A percentile compares a stretch with the other conserved stretches of the same genome.
Conservation (phyloP, 352 stramenopile species). For the Plasmopara muralis region DNA sequence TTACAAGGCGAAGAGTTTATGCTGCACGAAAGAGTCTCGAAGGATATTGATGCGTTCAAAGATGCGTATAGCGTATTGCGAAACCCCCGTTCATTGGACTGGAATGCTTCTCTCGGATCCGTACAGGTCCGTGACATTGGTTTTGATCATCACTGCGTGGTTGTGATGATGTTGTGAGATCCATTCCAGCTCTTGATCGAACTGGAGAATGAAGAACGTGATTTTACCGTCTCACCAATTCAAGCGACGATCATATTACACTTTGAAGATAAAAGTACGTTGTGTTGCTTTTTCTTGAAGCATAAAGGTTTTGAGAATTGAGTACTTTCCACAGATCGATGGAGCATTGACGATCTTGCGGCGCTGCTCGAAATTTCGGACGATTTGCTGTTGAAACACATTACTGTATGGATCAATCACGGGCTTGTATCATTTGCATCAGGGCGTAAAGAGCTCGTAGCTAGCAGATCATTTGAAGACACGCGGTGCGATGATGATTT, state of each 20-base stretch:
- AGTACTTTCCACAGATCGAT: constrained; percentile 29
- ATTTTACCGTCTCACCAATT: constrained; percentile 88
- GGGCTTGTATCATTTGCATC: constrained; percentile 44
- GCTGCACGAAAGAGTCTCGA: constrained; percentile 79
- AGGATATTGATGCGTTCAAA: constrained; percentile 83
- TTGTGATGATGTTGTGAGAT: background rate
- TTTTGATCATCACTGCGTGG: background rate
- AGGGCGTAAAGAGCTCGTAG: constrained; percentile 38
- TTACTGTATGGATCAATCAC: constrained; percentile 67
- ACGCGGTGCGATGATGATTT: constrained; percentile 32
- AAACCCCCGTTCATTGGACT: constrained; percentile 90
- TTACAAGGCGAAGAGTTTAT: constrained; percentile 90
- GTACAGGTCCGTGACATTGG: constrained; percentile 64
- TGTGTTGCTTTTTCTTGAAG: background rate
- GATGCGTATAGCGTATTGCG: constrained; percentile 90
- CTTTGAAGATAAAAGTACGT: constrained; percentile 89
- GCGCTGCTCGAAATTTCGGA: constrained; percentile 54
- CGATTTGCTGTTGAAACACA: constrained; percentile 49
- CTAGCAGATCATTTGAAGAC: constrained; percentile 41
- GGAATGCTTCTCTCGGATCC: constrained; percentile 90
- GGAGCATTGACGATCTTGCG: constrained; percentile 55
- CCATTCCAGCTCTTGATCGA: constrained; percentile 73
- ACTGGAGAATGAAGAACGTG: constrained; percentile 66
- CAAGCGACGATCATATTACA: constrained; percentile 93
- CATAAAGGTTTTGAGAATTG: background rate